Conservation (phyloP, 768 basidiomycete genomes). For the Pleurotus tuber-regium region DNA sequence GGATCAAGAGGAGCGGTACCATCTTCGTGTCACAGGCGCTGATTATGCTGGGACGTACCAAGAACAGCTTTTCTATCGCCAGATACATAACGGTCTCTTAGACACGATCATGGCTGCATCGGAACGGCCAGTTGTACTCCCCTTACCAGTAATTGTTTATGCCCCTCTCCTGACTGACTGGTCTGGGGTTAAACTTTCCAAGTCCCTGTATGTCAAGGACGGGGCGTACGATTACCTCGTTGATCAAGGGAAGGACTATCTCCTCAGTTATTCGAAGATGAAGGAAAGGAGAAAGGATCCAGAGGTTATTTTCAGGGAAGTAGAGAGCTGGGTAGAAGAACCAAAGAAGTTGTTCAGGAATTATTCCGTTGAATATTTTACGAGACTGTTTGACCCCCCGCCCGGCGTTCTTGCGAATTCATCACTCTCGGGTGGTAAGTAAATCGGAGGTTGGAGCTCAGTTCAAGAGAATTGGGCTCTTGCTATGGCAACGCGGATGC, state of each 20-base stretch:
- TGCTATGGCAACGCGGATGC: too few species aligned
- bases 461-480: too few species aligned
- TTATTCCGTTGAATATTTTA: slow-evolving; percentile 21
- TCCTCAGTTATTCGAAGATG: slow-evolving; percentile 23
- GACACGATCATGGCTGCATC: not conserved
- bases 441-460: too few species aligned
- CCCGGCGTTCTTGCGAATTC: not conserved
- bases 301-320: slow-evolving; percentile 19
- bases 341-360: slow-evolving; percentile 21
- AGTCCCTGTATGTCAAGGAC: slow-evolving; percentile 24
- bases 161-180: slow-evolving; percentile 27
- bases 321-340: slow-evolving; percentile 22
- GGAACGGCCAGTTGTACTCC: not conserved
- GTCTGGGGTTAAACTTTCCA: slow-evolving; percentile 28
- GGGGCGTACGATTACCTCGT: slow-evolving; percentile 26
- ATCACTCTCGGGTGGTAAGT: not conserved
- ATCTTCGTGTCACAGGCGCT: slow-evolving; percentile 24
- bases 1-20: slow-evolving; percentile 9
- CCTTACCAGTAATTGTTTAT: slow-evolving; percentile 18
- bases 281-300: slow-evolving; percentile 21
- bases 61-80: slow-evolving; percentile 26
- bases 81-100: slow-evolving; percentile 11
- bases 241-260: slow-evolving; percentile 19
- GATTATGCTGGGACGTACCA: slow-evolving; percentile 25
- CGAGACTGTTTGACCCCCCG: slow-evolving; percentile 12